These are phyloP conservation scores for Cordyceps tenuipes DNA, from an alignment of 2,329 filamentous ascomycete genomes.

Conservation along the genomic window DNA sequence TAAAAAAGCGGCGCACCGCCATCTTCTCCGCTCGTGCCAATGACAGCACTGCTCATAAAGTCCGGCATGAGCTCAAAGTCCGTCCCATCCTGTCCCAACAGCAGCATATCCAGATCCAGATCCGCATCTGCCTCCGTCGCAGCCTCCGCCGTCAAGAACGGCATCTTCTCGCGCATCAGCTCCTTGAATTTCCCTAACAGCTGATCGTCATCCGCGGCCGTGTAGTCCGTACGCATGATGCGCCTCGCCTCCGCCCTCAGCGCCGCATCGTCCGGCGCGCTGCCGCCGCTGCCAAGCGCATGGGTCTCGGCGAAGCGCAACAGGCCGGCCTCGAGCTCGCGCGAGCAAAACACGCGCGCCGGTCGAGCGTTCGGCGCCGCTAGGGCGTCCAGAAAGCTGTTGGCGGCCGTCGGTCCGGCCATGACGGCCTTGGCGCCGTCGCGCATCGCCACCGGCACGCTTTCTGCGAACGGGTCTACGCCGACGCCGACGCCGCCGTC, in stretches of 20 bases:
- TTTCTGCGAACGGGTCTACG: slow-evolving; percentile 26
- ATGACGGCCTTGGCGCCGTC: slow-evolving; percentile 33
- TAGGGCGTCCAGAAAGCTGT: slow-evolving; percentile 39
- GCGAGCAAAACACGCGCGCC: slow-evolving; percentile 47
- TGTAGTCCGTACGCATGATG: slow-evolving; percentile 37
- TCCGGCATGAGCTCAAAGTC: slow-evolving; percentile 32
- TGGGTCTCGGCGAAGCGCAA: slow-evolving; percentile 37
- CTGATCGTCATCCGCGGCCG: slow-evolving; percentile 45
- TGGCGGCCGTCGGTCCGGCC: slow-evolving; percentile 34
- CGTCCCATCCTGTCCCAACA: slow-evolving; percentile 28
- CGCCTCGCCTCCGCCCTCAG: slow-evolving; percentile 39
- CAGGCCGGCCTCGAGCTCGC: slow-evolving; percentile 49
- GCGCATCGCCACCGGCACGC: slow-evolving; percentile 25
- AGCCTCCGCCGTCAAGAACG: slow-evolving; percentile 3
- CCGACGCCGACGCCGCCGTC: slow-evolving; percentile 14
- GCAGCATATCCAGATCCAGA: slow-evolving; percentile 29
- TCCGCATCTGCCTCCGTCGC: slow-evolving; percentile 16
- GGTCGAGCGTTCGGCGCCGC: slow-evolving; percentile 36
- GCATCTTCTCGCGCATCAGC: slow-evolving; percentile 28
- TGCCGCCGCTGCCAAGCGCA: slow-evolving; percentile 27
- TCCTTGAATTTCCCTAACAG: slow-evolving; percentile 47
- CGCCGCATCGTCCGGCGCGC: slow-evolving; percentile 38
- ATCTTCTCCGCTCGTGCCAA: not conserved
- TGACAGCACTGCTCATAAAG: slow-evolving; percentile 6
- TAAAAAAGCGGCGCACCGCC: not conserved